Evolutionary conservation across 352 stramenopile genomes (phyloP).

Genomic region (Synura sp.): DNA sequence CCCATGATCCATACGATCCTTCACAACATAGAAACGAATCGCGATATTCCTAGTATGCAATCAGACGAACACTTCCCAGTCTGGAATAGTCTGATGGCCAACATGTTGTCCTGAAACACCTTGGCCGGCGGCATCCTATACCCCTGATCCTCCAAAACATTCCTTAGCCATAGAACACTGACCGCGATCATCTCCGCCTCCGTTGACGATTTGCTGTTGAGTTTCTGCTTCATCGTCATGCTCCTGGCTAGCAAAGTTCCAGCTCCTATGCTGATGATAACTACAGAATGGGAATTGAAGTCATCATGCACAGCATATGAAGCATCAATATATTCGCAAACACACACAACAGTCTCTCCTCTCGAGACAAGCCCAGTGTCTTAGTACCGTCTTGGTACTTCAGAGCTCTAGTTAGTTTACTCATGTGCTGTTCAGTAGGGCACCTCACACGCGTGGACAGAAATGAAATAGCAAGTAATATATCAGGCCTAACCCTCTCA

Average conservation of each 20-base stretch:
- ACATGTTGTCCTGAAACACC: no score
- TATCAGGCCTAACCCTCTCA: slow-evolving; percentile 18
- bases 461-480: background rate
- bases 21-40: no score
- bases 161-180: no score
- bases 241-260: background rate
- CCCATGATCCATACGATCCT: no score
- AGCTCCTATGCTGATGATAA: background rate
- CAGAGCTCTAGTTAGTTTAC: background rate
- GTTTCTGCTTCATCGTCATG: no score
- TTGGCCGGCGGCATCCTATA: no score
- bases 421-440: background rate
- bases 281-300: background rate
- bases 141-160: no score
- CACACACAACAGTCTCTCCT: background rate
- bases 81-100: no score
- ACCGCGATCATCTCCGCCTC: no score
- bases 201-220: no score
- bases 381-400: slow-evolving; percentile 1
- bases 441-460: background rate
- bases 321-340: background rate
- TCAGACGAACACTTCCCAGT: no score
- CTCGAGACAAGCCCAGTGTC: background rate
- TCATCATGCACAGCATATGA: background rate
- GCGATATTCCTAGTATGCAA: no score